Base-by-base conservation (phyloP, 2,329 filamentous ascomycete species). In the Verticillium isaacii region DNA sequence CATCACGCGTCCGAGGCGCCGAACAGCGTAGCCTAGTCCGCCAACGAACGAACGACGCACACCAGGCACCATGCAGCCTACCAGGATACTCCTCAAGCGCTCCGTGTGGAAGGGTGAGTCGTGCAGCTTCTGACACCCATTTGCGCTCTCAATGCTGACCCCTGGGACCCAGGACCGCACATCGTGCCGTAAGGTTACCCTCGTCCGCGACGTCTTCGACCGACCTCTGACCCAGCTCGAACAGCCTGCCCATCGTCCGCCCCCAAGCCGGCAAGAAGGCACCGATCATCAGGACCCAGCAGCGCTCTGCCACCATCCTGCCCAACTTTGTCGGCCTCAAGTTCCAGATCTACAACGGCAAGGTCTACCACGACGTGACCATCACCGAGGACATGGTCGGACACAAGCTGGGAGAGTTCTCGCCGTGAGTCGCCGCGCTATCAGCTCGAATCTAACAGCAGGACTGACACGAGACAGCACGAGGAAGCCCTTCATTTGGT, bases 361-460 rank as follows among this genome's bases (percentile, higher is more conserved):
- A 95, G 80, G 85, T 84, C 36, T 97, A 97, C 76, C 79, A 89
- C 69, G 91, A 95, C 68, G 83, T 97, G 60, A 84, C 82, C 67
- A 90, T 97, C 66, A 96, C 93, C 17, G 93, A 97, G 74, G 91
- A 97, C 71, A 97, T 97, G 93, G 93, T 97, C 58, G 93, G 93
- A 60, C 90, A 95, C 77, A 97, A 97, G 79, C 82, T 97, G 68
- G 93, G 93, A 69, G 93, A 97, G 78, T 97, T 97, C 75, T 88
- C 92, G 65, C 81, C 86, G 93, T 97, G 85, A 71, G 92, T 86
- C 58, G 54, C 32, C 29, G 29, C 5, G 29, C 29, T 29, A 29
- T 6, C 29, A 29, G 29, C 29, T 29, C 29, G 29, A 29, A 29
- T 29, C 19, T 9, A 19, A 14, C 11, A 56, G 39, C 61, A 32